A percentile compares a stretch with the other conserved stretches of the same genome.
phyloP scores from a whole-genome alignment of 2,329 filamentous ascomycete genomes.

The Ophiosphaerella herpotricha region DNA sequence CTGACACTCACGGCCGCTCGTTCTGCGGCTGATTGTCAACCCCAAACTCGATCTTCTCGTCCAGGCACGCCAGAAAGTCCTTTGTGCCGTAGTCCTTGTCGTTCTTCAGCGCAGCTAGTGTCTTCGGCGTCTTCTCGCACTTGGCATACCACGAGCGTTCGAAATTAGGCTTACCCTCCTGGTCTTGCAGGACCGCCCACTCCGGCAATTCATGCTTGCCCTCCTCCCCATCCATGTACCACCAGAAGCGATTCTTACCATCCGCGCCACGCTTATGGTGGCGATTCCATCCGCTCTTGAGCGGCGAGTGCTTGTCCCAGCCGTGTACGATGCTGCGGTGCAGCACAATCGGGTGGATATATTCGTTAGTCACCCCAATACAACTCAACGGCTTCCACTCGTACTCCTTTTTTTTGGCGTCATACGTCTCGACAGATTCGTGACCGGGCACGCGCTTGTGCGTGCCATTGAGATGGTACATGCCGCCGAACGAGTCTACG shows the following conservation, averaged over 20 bases:
- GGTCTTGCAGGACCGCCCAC: slow-evolving; percentile 34
- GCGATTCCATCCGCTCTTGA: slow-evolving; percentile 28
- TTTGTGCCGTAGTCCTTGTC: slow-evolving; percentile 16
- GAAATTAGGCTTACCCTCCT: slow-evolving; percentile 25
- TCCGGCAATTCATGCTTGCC: slow-evolving; percentile 28
- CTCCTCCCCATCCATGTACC: slow-evolving; percentile 24
- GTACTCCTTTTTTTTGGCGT: slow-evolving; percentile 38
- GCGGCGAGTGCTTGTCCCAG: slow-evolving; percentile 27
- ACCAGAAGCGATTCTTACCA: slow-evolving; percentile 34
- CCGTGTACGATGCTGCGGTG: slow-evolving; percentile 32
- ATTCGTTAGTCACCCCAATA: slow-evolving; percentile 54
- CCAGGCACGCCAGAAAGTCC: slow-evolving; percentile 31
- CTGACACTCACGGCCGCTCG: slow-evolving; percentile 11
- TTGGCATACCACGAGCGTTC: slow-evolving; percentile 36
- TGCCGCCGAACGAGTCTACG: slow-evolving; percentile 47
- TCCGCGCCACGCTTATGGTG: slow-evolving; percentile 14
- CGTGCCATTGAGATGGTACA: slow-evolving; percentile 51
- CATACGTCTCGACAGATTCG: slow-evolving; percentile 44
- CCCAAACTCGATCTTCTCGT: slow-evolving; percentile 30
- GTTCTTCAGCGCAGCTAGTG: slow-evolving; percentile 13
- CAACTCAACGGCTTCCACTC: slow-evolving; percentile 44
- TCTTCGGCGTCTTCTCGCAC: slow-evolving; percentile 27
- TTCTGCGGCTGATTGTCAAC: slow-evolving; percentile 20
- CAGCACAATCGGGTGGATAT: slow-evolving; percentile 52
- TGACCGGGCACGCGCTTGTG: slow-evolving; percentile 51